These are phyloP conservation scores for Emmonsiellopsis sp. DNA, from an alignment of 2,329 filamentous ascomycete species.

Conservation along the genomic window DNA sequence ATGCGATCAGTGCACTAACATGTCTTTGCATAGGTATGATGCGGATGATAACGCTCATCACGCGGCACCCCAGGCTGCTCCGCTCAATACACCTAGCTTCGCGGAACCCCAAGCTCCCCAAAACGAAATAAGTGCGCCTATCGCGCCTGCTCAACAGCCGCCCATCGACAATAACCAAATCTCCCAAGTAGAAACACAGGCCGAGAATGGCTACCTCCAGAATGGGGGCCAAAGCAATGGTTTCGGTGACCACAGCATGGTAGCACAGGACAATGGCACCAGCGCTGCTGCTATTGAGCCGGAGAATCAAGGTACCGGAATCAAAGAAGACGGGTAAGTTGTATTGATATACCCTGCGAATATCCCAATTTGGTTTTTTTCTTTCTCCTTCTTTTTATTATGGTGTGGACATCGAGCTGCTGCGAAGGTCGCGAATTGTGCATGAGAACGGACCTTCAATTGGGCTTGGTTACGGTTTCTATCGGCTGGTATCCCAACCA, in stretches of 20 bases:
- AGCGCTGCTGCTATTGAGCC: constrained; percentile 18
- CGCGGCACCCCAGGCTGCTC: constrained; percentile 18
- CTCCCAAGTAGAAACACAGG: constrained; percentile 14
- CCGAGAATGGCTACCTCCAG: constrained; percentile 1
- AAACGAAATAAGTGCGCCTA: constrained; percentile 1
- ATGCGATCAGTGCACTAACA: constrained; percentile 4
- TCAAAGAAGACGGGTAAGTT: constrained; percentile 90
- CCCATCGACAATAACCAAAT: constrained; percentile 22
- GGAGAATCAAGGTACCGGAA: constrained; percentile 36
- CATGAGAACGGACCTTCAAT: neutral
- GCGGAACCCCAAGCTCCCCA: constrained; percentile 23
- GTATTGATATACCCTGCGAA: constrained; percentile 3
- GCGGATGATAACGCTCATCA: constrained; percentile 47
- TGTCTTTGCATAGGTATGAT: constrained; percentile 46
- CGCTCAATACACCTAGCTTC: constrained; percentile 24
- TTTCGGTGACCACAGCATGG: constrained; percentile 20
- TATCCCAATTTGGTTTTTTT: neutral
- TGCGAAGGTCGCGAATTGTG: neutral
- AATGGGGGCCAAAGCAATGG: constrained; percentile 13
- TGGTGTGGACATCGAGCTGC: neutral
- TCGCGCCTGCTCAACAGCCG: constrained; percentile 22
- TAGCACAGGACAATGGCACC: constrained; percentile 14
- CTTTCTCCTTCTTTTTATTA: neutral
- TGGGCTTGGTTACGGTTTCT: neutral
- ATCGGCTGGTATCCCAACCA: neutral